phyloP scores from a whole-genome alignment of 2,329 filamentous ascomycete genomes.

The Aspergillus udagawae region DNA sequence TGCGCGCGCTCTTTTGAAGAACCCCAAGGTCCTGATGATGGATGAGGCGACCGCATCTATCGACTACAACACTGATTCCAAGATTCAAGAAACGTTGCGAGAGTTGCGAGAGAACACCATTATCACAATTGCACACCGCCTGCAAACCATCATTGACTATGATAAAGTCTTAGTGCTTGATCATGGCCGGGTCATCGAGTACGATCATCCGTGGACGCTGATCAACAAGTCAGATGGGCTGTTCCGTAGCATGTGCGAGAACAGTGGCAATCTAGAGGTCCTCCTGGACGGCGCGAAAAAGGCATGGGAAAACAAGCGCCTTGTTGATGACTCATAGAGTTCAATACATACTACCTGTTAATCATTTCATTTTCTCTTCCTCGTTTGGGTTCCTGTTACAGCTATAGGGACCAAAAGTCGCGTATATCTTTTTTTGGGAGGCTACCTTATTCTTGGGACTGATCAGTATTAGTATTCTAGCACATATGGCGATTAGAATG shows the following conservation, averaged over 20 bases:
- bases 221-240: constrained; percentile 65
- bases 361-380: background rate
- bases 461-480: background rate
- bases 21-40: constrained; percentile 93
- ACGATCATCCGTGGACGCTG: constrained; percentile 81
- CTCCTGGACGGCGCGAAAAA: constrained; percentile 53
- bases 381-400: background rate
- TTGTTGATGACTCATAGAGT: constrained; percentile 41
- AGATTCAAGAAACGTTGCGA: constrained; percentile 96
- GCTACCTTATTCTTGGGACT: background rate
- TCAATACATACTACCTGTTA: constrained; percentile 5
- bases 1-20: constrained; percentile 85
- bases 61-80: constrained; percentile 90
- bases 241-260: constrained; percentile 67
- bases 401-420: background rate
- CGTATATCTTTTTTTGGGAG: background rate
- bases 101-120: constrained; percentile 83
- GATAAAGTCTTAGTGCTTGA: constrained; percentile 96
- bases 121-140: constrained; percentile 90
- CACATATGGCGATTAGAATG: background rate
- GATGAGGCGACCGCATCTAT: constrained; percentile 97
- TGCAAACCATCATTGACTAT: constrained; percentile 97
- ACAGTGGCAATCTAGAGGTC: constrained; percentile 59
- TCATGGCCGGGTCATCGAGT: constrained; percentile 82
- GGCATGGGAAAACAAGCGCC: constrained; percentile 45